Evolutionary conservation across 257 asterid genomes (phyloP).

Genomic region (Solanum sejunctum): DNA sequence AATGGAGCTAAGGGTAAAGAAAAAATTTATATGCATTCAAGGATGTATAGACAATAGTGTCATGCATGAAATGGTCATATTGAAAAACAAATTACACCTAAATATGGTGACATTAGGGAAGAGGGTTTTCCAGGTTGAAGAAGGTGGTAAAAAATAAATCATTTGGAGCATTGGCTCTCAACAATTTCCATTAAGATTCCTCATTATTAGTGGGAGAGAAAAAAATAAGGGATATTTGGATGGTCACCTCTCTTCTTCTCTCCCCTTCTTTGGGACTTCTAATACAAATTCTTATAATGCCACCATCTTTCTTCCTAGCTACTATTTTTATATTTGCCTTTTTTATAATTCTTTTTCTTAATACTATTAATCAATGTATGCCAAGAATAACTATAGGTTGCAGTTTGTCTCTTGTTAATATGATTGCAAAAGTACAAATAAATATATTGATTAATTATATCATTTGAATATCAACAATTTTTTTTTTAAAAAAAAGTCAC

Average conservation of each 20-base stretch:
- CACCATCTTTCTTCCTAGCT: background rate
- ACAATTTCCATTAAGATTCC: constrained; percentile 16
- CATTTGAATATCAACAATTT: background rate
- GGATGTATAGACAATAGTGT: background rate
- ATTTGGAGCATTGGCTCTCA: background rate
- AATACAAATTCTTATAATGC: background rate
- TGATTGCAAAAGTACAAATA: background rate
- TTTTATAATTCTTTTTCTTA: background rate
- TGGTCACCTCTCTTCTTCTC: constrained; percentile 9
- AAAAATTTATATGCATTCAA: background rate
- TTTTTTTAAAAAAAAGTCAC: background rate
- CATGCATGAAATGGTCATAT: background rate
- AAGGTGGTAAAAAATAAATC: constrained; percentile 9
- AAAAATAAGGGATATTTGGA: constrained; percentile 27
- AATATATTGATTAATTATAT: background rate
- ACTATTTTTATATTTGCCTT: background rate
- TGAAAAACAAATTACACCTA: background rate
- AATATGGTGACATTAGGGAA: background rate
- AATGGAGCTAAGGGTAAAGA: background rate
- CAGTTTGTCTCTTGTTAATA: background rate
- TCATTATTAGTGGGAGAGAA: constrained; percentile 31
- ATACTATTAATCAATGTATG: background rate
- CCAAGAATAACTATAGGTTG: background rate
- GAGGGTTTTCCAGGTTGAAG: constrained; percentile 66
- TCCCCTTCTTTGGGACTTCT: background rate